Conservation (phyloP, 371 early-diverging fungal species). For the Rhizopus arrhizus region DNA sequence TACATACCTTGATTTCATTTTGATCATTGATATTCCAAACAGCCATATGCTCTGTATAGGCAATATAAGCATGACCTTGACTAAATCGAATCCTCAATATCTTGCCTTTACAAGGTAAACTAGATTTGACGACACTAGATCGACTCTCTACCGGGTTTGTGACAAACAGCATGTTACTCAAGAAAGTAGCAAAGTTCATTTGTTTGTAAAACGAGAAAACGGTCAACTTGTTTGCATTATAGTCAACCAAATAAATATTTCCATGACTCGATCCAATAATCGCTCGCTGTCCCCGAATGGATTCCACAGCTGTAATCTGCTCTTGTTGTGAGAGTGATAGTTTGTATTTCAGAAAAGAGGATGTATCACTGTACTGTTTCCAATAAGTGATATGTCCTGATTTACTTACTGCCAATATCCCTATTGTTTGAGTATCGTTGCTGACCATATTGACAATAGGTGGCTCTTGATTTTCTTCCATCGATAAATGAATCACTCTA, state of each 20-base stretch:
- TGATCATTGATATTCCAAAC: neutral
- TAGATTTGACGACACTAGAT: neutral
- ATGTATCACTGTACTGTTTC: neutral
- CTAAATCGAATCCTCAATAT: slow-evolving; percentile 2
- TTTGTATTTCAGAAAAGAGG: neutral
- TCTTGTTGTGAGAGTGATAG: neutral
- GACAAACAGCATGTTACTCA: neutral
- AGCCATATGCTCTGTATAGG: neutral
- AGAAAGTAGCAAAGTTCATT: neutral
- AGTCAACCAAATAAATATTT: slow-evolving; percentile 1
- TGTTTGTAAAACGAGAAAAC: neutral
- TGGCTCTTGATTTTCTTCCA: neutral
- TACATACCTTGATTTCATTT: neutral
- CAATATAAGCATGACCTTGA: neutral
- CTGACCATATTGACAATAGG: neutral
- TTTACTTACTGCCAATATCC: neutral
- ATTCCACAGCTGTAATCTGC: slow-evolving; percentile 8
- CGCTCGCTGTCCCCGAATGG: neutral
- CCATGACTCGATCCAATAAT: slow-evolving; percentile 9
- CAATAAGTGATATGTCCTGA: neutral
- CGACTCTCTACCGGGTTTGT: neutral
- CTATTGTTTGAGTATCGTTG: neutral
- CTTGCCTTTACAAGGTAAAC: neutral
- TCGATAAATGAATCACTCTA: neutral
- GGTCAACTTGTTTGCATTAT: neutral